Evolutionary conservation across 1,284 basidiomycete species (phyloP).

Genomic region (Cerrena zonata): DNA sequence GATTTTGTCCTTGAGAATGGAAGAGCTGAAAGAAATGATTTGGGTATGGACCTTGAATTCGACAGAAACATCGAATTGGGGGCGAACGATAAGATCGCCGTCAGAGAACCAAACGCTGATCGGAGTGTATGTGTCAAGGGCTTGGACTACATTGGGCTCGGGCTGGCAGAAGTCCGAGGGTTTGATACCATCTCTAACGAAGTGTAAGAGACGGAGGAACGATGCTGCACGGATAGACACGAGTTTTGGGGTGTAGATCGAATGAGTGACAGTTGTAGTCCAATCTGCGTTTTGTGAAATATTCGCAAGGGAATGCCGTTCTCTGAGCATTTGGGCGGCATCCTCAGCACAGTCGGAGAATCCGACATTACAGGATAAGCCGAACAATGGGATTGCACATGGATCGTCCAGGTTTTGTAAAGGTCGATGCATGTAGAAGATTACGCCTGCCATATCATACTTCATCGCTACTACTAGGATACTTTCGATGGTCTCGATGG

Average conservation of each 20-base stretch:
- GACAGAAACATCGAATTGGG: not conserved
- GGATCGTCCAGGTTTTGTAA: conserved; percentile 18
- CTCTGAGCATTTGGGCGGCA: conserved; percentile 7
- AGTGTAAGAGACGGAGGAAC: conserved; percentile 7
- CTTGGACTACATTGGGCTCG: not conserved
- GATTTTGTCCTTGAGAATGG: not conserved
- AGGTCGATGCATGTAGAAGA: not conserved
- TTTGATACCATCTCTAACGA: not conserved
- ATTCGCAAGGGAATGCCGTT: not conserved
- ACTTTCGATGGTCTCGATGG: not conserved
- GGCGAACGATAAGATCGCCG: not conserved
- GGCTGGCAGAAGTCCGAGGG: not conserved
- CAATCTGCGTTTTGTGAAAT: conserved; percentile 7
- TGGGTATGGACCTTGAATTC: not conserved
- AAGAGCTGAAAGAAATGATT: conserved; percentile 9
- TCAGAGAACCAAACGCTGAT: not conserved
- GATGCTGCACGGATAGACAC: conserved; percentile 4
- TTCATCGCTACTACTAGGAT: conserved; percentile 17
- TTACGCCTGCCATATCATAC: conserved; percentile 16
- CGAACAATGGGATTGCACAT: conserved; percentile 28
- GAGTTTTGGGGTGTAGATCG: conserved; percentile 11
- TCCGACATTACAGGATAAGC: conserved; percentile 25
- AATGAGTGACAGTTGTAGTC: conserved; percentile 8
- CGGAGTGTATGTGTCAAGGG: not conserved
- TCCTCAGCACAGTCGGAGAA: conserved; percentile 13